Evolutionary conservation across 306 rosid species (phyloP).

Genomic region (Cucurbita pepo): DNA sequence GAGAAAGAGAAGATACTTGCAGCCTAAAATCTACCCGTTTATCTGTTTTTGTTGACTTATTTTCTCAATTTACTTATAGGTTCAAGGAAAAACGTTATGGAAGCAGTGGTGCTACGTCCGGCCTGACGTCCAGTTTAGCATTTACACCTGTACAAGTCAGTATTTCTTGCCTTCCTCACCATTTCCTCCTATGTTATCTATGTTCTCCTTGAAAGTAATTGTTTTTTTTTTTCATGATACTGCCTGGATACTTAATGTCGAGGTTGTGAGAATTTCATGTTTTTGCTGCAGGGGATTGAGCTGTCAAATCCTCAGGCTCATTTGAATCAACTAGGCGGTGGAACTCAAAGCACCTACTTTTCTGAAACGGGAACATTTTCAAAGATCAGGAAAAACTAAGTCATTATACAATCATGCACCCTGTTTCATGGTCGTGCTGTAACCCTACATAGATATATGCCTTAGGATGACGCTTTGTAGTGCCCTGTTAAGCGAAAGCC

Average conservation of each 20-base stretch:
- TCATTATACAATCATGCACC: background rate
- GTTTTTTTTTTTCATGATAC: background rate
- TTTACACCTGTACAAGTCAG: slow-evolving; percentile 95
- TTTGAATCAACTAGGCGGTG: slow-evolving; percentile 85
- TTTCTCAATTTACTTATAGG: slow-evolving; percentile 23
- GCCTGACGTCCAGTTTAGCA: slow-evolving; percentile 83
- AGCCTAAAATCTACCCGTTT: background rate
- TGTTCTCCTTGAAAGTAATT: background rate
- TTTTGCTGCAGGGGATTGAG: slow-evolving; percentile 58
- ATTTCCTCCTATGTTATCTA: background rate
- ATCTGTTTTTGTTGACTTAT: background rate
- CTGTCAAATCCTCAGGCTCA: slow-evolving; percentile 92
- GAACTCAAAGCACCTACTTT: slow-evolving; percentile 90
- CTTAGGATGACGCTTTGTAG: background rate
- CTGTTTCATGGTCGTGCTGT: background rate
- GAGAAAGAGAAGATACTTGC: background rate
- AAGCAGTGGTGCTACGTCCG: slow-evolving; percentile 90
- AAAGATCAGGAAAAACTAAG: slow-evolving; percentile 64
- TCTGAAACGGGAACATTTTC: slow-evolving; percentile 95
- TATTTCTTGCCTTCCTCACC: background rate
- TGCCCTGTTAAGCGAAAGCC: background rate
- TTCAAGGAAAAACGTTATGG: slow-evolving; percentile 82
- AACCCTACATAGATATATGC: background rate
- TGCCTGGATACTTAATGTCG: background rate
- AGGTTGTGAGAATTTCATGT: background rate